Conservation (phyloP, 805 yeast species). For the Wickerhamomyces chaumierensis region DNA sequence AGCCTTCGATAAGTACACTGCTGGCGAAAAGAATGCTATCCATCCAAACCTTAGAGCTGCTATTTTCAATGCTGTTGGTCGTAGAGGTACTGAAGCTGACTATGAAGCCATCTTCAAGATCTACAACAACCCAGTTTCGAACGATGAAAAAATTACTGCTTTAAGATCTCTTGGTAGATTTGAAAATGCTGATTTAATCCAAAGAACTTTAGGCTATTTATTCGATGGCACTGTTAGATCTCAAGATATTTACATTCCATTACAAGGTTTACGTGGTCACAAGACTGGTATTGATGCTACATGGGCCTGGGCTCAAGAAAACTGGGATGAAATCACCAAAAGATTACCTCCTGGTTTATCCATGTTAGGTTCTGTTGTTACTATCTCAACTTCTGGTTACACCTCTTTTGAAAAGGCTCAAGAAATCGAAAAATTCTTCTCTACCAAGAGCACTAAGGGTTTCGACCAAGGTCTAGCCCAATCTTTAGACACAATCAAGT, state of each 20-base stretch:
- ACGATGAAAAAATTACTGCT: constrained; percentile 62
- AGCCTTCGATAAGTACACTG: constrained; percentile 40
- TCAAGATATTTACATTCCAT: constrained; percentile 71
- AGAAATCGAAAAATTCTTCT: constrained; percentile 40
- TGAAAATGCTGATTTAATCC: constrained; percentile 36
- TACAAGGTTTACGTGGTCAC: constrained; percentile 59
- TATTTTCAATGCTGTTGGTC: constrained; percentile 58
- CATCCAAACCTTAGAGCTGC: constrained; percentile 64
- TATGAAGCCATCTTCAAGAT: constrained; percentile 53
- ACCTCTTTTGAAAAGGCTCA: constrained; percentile 42
- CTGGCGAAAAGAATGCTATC: constrained; percentile 58
- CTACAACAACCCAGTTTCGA: constrained; percentile 47
- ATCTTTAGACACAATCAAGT: constrained; percentile 46
- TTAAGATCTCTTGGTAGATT: constrained; percentile 60
- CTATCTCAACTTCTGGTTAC: constrained; percentile 48
- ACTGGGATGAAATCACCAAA: constrained; percentile 63
- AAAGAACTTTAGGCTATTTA: constrained; percentile 44
- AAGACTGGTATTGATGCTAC: constrained; percentile 54
- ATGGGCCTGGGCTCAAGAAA: constrained; percentile 61
- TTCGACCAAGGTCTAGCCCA: constrained; percentile 56
- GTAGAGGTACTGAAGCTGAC: constrained; percentile 46
- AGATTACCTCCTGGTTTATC: constrained; percentile 72
- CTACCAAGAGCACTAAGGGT: constrained; percentile 46
- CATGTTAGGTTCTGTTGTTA: constrained; percentile 69
- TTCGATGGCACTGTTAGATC: constrained; percentile 50